Conservation (phyloP, 805 yeast genomes). For the Pichia gijzeniarum region DNA sequence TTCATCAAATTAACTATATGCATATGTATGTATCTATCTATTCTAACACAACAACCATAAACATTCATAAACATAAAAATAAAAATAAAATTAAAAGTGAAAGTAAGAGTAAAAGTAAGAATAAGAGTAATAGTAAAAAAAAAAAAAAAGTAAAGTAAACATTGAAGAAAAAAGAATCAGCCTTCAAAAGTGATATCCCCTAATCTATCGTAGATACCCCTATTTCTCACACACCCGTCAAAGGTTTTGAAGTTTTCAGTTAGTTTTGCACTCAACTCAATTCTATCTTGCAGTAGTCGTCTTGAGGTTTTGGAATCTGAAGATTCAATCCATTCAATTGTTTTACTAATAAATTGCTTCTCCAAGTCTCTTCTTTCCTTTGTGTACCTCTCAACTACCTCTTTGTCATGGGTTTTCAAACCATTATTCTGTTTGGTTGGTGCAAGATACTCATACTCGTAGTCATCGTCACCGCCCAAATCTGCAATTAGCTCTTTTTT, state of each 20-base stretch:
- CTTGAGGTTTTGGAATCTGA: constrained; percentile 44
- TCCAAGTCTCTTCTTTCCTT: constrained; percentile 49
- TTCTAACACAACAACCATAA: too few species aligned
- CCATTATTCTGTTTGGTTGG: constrained; percentile 60
- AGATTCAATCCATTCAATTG: constrained; percentile 74
- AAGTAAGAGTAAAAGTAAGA: background rate
- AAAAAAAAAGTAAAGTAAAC: background rate
- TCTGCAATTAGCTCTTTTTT: constrained; percentile 55
- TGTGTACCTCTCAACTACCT: constrained; percentile 23
- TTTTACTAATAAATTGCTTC: constrained; percentile 51
- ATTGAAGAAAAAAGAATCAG: background rate
- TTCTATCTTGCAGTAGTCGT: constrained; percentile 46
- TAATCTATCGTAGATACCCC: constrained; percentile 71
- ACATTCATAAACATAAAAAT: too few species aligned
- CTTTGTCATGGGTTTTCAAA: constrained; percentile 36
- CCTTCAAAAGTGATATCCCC: constrained; percentile 35
- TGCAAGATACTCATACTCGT: constrained; percentile 49
- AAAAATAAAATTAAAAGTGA: too few species aligned
- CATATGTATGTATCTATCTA: too few species aligned
- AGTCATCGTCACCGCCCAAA: constrained; percentile 67
- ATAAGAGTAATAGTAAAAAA: background rate
- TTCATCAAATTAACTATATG: too few species aligned
- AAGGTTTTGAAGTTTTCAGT: constrained; percentile 57
- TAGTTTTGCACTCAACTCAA: constrained; percentile 44
- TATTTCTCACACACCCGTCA: constrained; percentile 79